Evolutionary conservation across 495 filamentous ascomycete genomes (phyloP), one percentile per base, ranked within the genome.

Genomic region (Aspergillus coremiiformis): DNA sequence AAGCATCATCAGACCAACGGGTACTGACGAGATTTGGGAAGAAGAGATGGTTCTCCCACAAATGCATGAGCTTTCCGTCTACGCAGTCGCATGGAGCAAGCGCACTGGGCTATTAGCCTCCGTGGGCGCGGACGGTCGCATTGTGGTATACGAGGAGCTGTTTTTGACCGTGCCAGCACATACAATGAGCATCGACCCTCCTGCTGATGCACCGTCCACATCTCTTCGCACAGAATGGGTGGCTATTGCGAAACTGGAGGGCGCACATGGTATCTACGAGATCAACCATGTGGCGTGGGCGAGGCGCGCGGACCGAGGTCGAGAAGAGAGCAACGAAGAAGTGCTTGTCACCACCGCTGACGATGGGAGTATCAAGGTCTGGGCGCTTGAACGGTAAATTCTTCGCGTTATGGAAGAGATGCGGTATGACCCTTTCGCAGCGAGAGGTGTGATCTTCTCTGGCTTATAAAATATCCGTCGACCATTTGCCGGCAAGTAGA

Each of bases 271-370:
- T 0, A 86, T 93, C 5, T 96, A 89, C 63, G 93, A 98, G 67
- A 74, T 97, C 56, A 98, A 98, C 54, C 87, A 95, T 64, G 80
- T 90, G 26, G 79, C 80, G 7, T 97, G 93, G 92, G 70, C 78
- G 27, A 72, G 68, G 44, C 66, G 71, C 5, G 68, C 69, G 1
- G 71, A 77, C 57, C 66, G 67, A 43, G 61, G 60, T 12, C 55
- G 60, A 27, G 53, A 55, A n/a, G 58, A 57, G 8, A 72, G 74
- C 37, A 66, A 63, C 43, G 71, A 73, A 55, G 89, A 93, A 66
- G 80, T 91, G 56, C 66, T 94, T 44, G 73, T 92, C 11, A 85
- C 84, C 8, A 89, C 86, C 2, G 89, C 86, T 4, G 89, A 94
- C 60, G 89, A 94, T 67, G 89, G 89, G 0, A 75, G 77, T 39